Evolutionary conservation across 257 asterid species (phyloP).

Genomic region (Solanum lycopersicoides): DNA sequence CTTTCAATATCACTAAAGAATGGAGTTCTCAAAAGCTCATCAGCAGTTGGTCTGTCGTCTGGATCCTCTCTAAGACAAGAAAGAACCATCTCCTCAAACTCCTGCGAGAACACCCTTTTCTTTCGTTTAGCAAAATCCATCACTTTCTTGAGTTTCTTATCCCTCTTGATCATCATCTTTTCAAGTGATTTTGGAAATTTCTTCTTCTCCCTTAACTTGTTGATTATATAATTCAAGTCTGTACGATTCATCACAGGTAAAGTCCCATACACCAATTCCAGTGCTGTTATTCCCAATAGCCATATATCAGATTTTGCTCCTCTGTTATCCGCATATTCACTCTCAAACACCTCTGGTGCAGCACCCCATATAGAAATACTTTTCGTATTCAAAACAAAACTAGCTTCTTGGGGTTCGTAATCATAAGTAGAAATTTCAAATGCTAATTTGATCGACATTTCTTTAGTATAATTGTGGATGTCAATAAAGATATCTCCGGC

Average conservation of each 20-base stretch:
- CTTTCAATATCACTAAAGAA: neutral
- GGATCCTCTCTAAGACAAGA: neutral
- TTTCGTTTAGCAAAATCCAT: neutral
- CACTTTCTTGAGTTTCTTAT: neutral
- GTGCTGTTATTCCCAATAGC: slow-evolving; percentile 8
- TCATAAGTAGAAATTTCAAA: neutral
- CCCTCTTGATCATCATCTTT: neutral
- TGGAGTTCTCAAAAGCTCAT: neutral
- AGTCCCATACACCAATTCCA: slow-evolving; percentile 11
- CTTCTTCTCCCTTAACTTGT: neutral
- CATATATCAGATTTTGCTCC: slow-evolving; percentile 4
- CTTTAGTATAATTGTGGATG: neutral
- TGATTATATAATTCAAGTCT: neutral
- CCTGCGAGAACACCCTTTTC: neutral
- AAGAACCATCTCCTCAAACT: neutral
- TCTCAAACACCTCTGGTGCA: slow-evolving; percentile 7
- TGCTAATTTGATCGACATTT: slow-evolving; percentile 4
- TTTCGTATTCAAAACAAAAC: neutral
- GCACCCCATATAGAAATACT: slow-evolving; percentile 5
- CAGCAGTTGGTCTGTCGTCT: neutral
- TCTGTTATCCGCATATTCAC: neutral
- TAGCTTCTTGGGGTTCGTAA: neutral
- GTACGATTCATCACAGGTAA: neutral
- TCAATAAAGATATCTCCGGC: slow-evolving; percentile 1
- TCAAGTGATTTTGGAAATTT: neutral